A percentile compares a stretch with the other conserved stretches of the same genome.
Conservation (phyloP, 352 stramenopile species). For the Blastocystis sp. region DNA sequence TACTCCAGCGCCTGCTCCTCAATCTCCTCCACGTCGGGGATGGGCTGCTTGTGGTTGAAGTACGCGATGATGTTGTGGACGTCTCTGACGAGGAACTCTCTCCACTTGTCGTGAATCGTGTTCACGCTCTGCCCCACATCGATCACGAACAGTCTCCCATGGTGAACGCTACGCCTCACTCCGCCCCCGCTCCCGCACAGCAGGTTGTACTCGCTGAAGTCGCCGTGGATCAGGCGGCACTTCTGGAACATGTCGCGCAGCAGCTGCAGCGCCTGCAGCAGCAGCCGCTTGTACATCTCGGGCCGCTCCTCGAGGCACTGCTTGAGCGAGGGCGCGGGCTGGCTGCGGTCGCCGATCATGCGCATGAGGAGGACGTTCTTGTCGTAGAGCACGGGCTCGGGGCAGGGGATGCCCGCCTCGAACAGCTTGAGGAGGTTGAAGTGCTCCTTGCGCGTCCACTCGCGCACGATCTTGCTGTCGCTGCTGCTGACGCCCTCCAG, state of each 20-base stretch:
- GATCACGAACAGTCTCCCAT: conserved; percentile 81
- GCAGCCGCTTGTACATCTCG: conserved; percentile 78
- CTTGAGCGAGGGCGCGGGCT: conserved; percentile 86
- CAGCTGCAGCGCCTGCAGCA: conserved; percentile 80
- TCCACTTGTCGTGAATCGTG: conserved; percentile 79
- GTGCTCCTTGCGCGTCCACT: conserved; percentile 97
- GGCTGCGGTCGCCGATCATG: conserved; percentile 89
- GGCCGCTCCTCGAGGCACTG: conserved; percentile 83
- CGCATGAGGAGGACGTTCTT: conserved; percentile 94
- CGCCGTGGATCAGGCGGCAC: conserved; percentile 80
- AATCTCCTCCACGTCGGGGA: conserved; percentile 16
- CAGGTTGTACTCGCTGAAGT: conserved; percentile 85
- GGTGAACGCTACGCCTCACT: conserved; percentile 10
- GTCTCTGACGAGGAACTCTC: neutral
- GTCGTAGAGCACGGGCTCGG: conserved; percentile 86
- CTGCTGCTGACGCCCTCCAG: conserved; percentile 88
- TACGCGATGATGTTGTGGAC: conserved; percentile 11
- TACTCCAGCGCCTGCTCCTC: conserved; percentile 9
- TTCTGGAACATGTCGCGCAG: conserved; percentile 83
- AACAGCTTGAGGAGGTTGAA: conserved; percentile 89
- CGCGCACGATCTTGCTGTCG: conserved; percentile 95
- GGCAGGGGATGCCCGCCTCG: conserved; percentile 83
- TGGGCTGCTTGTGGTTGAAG: conserved; percentile 4
- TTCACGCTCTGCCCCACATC: conserved; percentile 81
- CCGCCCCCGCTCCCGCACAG: conserved; percentile 76